Base-by-base conservation (phyloP, 139 green algal species). In the Raphidocelis subcapitata region DNA sequence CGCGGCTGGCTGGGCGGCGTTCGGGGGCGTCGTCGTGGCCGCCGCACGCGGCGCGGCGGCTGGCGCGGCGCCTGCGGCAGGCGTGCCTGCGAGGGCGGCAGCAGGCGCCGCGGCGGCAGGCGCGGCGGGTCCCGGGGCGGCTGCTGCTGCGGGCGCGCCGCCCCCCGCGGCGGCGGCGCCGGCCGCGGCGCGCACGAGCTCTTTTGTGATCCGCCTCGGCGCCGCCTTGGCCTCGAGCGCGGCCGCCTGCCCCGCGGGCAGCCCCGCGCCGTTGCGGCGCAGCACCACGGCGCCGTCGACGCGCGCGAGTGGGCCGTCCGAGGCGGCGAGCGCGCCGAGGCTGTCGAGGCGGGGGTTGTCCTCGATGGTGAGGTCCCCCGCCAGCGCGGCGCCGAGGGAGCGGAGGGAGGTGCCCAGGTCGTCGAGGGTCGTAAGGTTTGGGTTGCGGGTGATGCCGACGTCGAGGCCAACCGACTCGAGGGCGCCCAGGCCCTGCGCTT, bases 281-380 rank as follows among this genome's bases (percentile, higher is more conserved):
- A 77, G 5, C 18, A 32, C 33, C 12, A 70, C 49, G 23, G 37
- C 21, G 23, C 70, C 70, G 15, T 64, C 61, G n/a, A 77, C 57
- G 24, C 47, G 24, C 26, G 32, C 33, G 8, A 62, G 26, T 16
- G 55, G 10, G 21, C 35, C 31, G 16, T 12, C 41, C 41, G 28
- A 10, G 15, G 47, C 29, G 5, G 23, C 60, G 2, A 77, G 51
- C 21, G 60, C 70, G 23, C 32, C 47, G 1, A 77, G 33, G 21
- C 23, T 47, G 14, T 23, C 37, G 3, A 77, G 70, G 28, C 41
- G 51, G 0, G 61, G 70, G 62, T 77, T 77, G 61, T 69, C 35
- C 16, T 69, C 60, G 14, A 77, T 77, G 61, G 35, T 47, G 14
- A 77, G 24, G n/a, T 77, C 70, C 32, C 44, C 47, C 20, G 59